Conservation (phyloP, 208 protist species). For the Wallacemonas collosoma region DNA sequence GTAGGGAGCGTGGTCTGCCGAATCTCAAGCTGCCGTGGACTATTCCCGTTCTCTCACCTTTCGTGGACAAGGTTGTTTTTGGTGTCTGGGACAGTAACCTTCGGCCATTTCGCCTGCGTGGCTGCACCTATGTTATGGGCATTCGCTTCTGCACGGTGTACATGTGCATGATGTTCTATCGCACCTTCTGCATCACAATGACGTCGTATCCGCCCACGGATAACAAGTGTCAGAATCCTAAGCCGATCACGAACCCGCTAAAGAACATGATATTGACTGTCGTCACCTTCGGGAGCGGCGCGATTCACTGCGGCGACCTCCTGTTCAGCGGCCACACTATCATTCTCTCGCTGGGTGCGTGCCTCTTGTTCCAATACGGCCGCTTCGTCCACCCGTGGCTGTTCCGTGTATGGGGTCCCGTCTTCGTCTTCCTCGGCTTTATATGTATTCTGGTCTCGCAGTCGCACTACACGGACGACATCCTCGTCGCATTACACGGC, state of each 20-base stretch:
- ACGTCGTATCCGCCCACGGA: slow-evolving; percentile 86
- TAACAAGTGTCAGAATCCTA: slow-evolving; percentile 77
- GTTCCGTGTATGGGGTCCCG: slow-evolving; percentile 35
- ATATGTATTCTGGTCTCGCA: slow-evolving; percentile 81
- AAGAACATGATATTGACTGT: slow-evolving; percentile 82
- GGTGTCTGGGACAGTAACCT: slow-evolving; percentile 44
- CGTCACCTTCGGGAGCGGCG: slow-evolving; percentile 70
- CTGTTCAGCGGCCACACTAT: slow-evolving; percentile 92
- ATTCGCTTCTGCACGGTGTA: slow-evolving; percentile 82
- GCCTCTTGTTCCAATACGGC: slow-evolving; percentile 70
- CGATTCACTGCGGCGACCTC: slow-evolving; percentile 90
- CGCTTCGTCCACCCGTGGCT: slow-evolving; percentile 47
- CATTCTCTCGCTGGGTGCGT: slow-evolving; percentile 61
- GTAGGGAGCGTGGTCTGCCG: slow-evolving; percentile 22
- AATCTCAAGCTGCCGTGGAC: slow-evolving; percentile 22
- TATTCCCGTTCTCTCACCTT: slow-evolving; percentile 22
- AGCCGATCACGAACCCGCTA: slow-evolving; percentile 56
- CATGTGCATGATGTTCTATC: slow-evolving; percentile 64
- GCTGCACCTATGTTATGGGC: slow-evolving; percentile 44
- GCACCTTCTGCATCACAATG: slow-evolving; percentile 65
- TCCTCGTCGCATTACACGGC: slow-evolving; percentile 64
- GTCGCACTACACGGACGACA: slow-evolving; percentile 91
- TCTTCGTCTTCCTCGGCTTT: slow-evolving; percentile 53
- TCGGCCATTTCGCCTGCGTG: slow-evolving; percentile 36
- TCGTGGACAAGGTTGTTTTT: slow-evolving; percentile 50